phyloP scores from a whole-genome alignment of 805 yeast species.

The Zygoascus tannicola region DNA sequence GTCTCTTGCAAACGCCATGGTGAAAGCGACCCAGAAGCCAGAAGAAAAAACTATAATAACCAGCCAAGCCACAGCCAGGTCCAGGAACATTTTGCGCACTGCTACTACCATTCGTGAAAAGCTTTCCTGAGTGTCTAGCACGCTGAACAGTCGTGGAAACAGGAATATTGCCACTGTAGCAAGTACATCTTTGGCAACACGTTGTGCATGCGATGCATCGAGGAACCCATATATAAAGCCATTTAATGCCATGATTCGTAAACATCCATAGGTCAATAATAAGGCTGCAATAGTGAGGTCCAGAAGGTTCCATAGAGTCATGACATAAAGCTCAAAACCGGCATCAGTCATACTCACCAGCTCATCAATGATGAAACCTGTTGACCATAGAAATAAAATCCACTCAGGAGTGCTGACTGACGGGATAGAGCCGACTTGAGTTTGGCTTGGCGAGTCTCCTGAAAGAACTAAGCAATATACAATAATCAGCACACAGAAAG shows the following conservation, averaged over 20 bases:
- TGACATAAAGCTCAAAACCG: slow-evolving; percentile 37
- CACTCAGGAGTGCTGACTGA: slow-evolving; percentile 25
- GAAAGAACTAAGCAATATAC: slow-evolving; percentile 24
- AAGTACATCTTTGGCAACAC: slow-evolving; percentile 24
- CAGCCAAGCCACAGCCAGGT: slow-evolving; percentile 40
- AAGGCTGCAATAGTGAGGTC: slow-evolving; percentile 37
- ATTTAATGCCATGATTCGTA: slow-evolving; percentile 17
- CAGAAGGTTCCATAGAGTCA: slow-evolving; percentile 45
- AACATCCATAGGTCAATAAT: slow-evolving; percentile 27
- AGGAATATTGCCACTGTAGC: slow-evolving; percentile 39
- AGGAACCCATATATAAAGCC: neutral
- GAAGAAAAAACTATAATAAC: slow-evolving; percentile 41
- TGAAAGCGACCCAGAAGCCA: slow-evolving; percentile 48
- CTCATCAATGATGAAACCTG: slow-evolving; percentile 42
- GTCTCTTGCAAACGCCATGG: slow-evolving; percentile 38
- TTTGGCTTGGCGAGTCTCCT: slow-evolving; percentile 7
- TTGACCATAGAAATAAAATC: slow-evolving; percentile 36
- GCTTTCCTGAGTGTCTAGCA: slow-evolving; percentile 42
- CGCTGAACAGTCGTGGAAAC: slow-evolving; percentile 41
- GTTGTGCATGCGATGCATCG: neutral
- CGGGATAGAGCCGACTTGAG: neutral
- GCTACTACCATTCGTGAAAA: slow-evolving; percentile 44
- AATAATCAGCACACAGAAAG: slow-evolving; percentile 25
- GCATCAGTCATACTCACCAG: slow-evolving; percentile 36
- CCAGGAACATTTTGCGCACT: slow-evolving; percentile 43